Percentiles rank a stretch among this genome's conserved stretches.
Evolutionary conservation across 805 yeast genomes (phyloP).

Genomic region (Debaryomyces maramus): DNA sequence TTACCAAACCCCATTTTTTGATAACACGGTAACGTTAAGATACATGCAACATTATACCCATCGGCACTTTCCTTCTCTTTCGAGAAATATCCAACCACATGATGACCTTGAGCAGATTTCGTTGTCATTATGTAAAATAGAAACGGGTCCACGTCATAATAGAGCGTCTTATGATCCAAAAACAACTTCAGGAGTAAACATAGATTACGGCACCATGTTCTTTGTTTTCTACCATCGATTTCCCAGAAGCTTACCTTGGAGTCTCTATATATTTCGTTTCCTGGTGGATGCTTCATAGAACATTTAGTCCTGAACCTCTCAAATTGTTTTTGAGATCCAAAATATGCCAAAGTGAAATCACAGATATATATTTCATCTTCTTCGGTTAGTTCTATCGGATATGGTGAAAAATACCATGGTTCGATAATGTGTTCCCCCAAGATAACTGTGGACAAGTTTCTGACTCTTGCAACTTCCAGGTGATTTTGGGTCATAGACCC

Average conservation of each 20-base stretch:
- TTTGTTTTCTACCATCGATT: constrained; percentile 92
- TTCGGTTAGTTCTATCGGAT: constrained; percentile 92
- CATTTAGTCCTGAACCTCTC: constrained; percentile 88
- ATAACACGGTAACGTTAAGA: constrained; percentile 91
- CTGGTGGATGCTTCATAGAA: constrained; percentile 94
- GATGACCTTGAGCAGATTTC: constrained; percentile 88
- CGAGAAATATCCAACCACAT: constrained; percentile 93
- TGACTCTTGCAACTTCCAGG: constrained; percentile 85
- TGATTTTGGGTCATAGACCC: constrained; percentile 94
- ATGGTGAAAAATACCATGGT: constrained; percentile 99
- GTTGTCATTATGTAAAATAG: constrained; percentile 94
- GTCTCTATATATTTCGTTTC: constrained; percentile 95
- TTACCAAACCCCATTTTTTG: constrained; percentile 95
- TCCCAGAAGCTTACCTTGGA: constrained; percentile 93
- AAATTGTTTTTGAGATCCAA: constrained; percentile 86
- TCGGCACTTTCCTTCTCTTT: constrained; percentile 97
- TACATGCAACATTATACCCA: constrained; percentile 95
- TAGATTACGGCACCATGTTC: constrained; percentile 96
- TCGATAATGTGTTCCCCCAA: constrained; percentile 91
- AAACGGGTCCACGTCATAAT: constrained; percentile 98
- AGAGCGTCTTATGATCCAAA: constrained; percentile 92
- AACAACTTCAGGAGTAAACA: constrained; percentile 89
- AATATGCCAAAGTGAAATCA: constrained; percentile 86
- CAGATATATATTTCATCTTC: constrained; percentile 88
- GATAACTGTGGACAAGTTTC: constrained; percentile 75